Conservation (phyloP, 179 eudicot species). For the Actinidia arguta region DNA sequence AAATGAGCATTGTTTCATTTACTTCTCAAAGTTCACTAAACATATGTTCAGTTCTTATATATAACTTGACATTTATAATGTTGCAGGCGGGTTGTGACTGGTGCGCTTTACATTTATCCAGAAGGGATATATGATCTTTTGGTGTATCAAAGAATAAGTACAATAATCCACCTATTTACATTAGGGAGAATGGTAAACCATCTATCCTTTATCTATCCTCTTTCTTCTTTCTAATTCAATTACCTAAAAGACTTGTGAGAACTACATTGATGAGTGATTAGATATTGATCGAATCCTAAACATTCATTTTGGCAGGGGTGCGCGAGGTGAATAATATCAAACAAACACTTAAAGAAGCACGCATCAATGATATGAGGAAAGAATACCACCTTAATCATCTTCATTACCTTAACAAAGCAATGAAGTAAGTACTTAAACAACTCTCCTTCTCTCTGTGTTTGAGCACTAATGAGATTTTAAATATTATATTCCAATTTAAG, state of each 20-base stretch:
- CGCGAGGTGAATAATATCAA: background rate
- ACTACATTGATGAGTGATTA: too few relatives aligned
- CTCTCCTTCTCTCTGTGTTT: background rate
- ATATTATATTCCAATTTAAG: background rate
- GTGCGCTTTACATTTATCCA: conserved; percentile 14
- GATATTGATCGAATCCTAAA: background rate
- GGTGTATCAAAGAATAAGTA: conserved; percentile 2
- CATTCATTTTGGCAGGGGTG: background rate
- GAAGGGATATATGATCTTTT: background rate
- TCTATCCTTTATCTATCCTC: background rate
- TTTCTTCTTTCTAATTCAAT: background rate
- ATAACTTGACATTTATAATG: background rate
- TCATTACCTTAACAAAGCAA: background rate
- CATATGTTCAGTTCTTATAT: background rate
- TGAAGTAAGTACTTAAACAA: background rate
- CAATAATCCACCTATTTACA: conserved; percentile 10
- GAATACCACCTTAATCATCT: background rate
- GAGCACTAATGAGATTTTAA: too few relatives aligned
- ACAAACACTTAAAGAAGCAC: background rate
- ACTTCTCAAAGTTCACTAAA: too few relatives aligned
- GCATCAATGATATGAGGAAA: background rate
- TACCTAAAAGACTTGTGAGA: background rate
- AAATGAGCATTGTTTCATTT: too few relatives aligned
- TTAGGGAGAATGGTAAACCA: conserved; percentile 20
- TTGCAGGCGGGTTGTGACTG: conserved; percentile 11